Conservation (phyloP, 2,329 filamentous ascomycete species). For the Stemphylium beticola region DNA sequence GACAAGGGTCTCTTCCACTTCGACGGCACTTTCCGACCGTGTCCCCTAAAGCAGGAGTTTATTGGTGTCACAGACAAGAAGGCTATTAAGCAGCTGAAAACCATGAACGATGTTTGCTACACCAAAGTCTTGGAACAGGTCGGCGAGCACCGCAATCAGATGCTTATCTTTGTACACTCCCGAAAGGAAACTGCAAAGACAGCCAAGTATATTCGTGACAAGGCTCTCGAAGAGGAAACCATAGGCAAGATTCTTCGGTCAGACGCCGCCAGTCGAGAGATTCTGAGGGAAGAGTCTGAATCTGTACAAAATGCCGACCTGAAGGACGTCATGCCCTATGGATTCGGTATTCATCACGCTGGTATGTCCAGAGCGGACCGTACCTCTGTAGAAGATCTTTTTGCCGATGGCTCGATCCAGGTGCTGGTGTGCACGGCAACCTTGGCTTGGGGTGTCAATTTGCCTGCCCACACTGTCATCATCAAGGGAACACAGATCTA, state of each 20-base stretch:
- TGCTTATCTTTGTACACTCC: constrained; percentile 99
- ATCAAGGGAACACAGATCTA: constrained; percentile 99
- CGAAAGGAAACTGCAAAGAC: constrained; percentile 98
- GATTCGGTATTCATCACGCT: constrained; percentile 97
- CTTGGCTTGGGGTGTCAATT: constrained; percentile 98
- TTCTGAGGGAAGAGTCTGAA: constrained; percentile 83
- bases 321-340: constrained; percentile 93
- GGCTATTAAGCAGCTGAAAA: constrained; percentile 97
- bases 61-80: constrained; percentile 98
- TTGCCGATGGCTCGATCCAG: constrained; percentile 87
- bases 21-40: constrained; percentile 90
- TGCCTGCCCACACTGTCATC: constrained; percentile 96
- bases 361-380: constrained; percentile 96
- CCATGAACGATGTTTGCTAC: constrained; percentile 99
- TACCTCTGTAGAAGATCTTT: constrained; percentile 92
- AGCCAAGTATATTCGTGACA: constrained; percentile 93
- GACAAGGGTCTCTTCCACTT: constrained; percentile 93
- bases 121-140: constrained; percentile 97
- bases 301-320: constrained; percentile 83
- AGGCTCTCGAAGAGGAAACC: constrained; percentile 94
- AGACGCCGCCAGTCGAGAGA: constrained; percentile 89
- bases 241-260: constrained; percentile 94
- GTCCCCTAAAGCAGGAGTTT: constrained; percentile 94
- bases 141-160: constrained; percentile 89
- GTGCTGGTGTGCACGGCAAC: constrained; percentile 97